Percentiles rank a stretch among this genome's conserved stretches.
Evolutionary conservation across 306 rosid genomes (phyloP).

Genomic region (Rosa chinensis): DNA sequence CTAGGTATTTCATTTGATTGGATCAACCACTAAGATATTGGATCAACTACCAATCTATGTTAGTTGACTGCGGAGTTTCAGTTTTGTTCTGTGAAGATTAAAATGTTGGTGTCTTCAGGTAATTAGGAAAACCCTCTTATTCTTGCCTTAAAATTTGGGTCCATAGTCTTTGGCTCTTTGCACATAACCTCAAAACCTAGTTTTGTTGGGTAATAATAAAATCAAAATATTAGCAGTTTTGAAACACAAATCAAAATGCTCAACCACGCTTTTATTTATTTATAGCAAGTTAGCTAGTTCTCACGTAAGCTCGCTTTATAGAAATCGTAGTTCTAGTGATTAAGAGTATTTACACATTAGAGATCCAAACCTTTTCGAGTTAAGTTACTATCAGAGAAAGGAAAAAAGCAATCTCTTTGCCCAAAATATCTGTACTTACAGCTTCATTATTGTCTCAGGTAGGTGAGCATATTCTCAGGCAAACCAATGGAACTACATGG

Average conservation of each 20-base stretch:
- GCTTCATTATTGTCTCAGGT: not conserved
- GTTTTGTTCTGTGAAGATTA: not conserved
- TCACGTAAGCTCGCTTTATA: no score
- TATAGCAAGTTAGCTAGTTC: no score
- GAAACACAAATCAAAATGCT: no score
- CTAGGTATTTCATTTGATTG: not conserved
- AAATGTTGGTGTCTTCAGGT: no score
- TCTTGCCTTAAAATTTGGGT: not conserved
- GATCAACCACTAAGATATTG: not conserved
- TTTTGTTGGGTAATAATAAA: no score
- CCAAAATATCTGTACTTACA: not conserved
- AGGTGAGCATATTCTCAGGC: not conserved
- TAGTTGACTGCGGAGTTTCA: not conserved
- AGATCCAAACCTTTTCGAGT: no score
- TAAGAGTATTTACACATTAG: not conserved
- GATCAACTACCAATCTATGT: no score
- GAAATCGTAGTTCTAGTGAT: not conserved
- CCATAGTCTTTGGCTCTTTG: not conserved
- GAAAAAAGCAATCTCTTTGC: no score
- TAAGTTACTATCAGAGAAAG: not conserved
- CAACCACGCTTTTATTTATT: no score
- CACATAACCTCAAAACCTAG: not conserved
- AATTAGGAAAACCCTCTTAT: not conserved
- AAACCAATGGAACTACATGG: conserved; percentile 23
- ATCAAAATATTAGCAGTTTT: no score